A percentile compares a stretch with the other conserved stretches of the same genome.
phyloP scores from a whole-genome alignment of 1,139 yeast genomes.

The Sugiyamaella castrensis region DNA sequence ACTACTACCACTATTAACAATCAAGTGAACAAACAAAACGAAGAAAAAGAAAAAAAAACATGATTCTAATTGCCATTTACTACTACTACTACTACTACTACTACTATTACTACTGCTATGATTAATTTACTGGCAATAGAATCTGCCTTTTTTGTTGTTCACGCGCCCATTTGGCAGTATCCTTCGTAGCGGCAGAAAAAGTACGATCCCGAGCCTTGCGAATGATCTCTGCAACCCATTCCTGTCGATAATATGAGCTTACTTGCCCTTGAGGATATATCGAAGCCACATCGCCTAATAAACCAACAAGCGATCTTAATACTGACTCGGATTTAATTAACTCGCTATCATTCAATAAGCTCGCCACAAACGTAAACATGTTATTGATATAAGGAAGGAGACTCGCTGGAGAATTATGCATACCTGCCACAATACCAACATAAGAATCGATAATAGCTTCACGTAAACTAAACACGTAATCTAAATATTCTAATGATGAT shows the following conservation, averaged over 20 bases:
- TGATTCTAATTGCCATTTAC: not conserved
- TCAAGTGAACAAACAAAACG: not conserved
- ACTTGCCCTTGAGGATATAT: constrained; percentile 80
- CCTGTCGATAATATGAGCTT: constrained; percentile 59
- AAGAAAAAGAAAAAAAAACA: not conserved
- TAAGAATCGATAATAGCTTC: constrained; percentile 92
- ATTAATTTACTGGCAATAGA: not conserved
- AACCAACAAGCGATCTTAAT: constrained; percentile 77
- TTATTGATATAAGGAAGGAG: constrained; percentile 63
- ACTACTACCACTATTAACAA: too few relatives aligned
- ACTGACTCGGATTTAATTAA: constrained; percentile 61
- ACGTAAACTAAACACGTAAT: constrained; percentile 66
- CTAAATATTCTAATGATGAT: constrained; percentile 68
- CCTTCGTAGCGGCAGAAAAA: constrained; percentile 66
- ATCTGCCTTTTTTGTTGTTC: constrained; percentile 61
- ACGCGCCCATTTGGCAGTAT: constrained; percentile 95
- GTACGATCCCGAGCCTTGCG: constrained; percentile 66
- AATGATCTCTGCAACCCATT: constrained; percentile 77
- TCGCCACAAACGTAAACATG: constrained; percentile 66
- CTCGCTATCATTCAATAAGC: constrained; percentile 57
- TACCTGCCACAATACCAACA: constrained; percentile 91
- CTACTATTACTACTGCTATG: not conserved
- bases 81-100: not conserved
- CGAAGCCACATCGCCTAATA: constrained; percentile 88
- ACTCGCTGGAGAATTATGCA: constrained; percentile 64